Percentiles rank a stretch among this genome's conserved stretches.
Evolutionary conservation across 768 basidiomycete genomes (phyloP).

Genomic region (Aureoboletus auriporus): DNA sequence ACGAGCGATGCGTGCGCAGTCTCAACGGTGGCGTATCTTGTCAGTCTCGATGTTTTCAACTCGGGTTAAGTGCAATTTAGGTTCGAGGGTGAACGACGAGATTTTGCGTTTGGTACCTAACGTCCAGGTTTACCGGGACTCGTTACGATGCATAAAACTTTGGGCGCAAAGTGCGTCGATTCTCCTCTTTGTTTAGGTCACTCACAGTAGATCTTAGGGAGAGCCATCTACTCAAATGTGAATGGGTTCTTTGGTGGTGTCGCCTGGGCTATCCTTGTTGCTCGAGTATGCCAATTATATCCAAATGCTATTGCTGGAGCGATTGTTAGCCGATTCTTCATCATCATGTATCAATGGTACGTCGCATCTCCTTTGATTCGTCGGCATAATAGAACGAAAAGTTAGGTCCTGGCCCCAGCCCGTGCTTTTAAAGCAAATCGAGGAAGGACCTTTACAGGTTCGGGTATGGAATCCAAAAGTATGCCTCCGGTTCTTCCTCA

Average conservation of each 20-base stretch:
- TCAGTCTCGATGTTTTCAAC: neutral
- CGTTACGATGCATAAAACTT: constrained; percentile 91
- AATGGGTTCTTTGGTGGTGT: constrained; percentile 98
- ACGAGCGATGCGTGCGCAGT: constrained; percentile 94
- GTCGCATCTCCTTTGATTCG: constrained; percentile 21
- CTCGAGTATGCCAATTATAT: constrained; percentile 97
- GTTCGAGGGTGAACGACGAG: constrained; percentile 93
- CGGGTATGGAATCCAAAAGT: constrained; percentile 98
- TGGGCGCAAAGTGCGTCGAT: constrained; percentile 89
- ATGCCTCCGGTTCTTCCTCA: constrained; percentile 2
- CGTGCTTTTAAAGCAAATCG: constrained; percentile 94
- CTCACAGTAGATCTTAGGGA: constrained; percentile 44
- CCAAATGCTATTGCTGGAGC: constrained; percentile 92
- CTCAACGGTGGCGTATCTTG: constrained; percentile 60
- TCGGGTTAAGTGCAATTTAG: constrained; percentile 37
- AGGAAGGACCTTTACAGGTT: constrained; percentile 89
- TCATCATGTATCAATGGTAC: constrained; percentile 96
- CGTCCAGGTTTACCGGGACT: constrained; percentile 90
- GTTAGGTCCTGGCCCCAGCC: constrained; percentile 98
- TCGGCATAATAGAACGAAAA: constrained; percentile 6
- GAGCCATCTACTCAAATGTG: constrained; percentile 97
- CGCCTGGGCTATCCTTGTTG: constrained; percentile 98
- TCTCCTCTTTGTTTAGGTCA: neutral
- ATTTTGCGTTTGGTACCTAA: constrained; percentile 94
- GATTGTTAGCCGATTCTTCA: constrained; percentile 96